Evolutionary conservation across 202 grass and related monocot species (phyloP).

Genomic region (Dendrocalamus latiflorus): DNA sequence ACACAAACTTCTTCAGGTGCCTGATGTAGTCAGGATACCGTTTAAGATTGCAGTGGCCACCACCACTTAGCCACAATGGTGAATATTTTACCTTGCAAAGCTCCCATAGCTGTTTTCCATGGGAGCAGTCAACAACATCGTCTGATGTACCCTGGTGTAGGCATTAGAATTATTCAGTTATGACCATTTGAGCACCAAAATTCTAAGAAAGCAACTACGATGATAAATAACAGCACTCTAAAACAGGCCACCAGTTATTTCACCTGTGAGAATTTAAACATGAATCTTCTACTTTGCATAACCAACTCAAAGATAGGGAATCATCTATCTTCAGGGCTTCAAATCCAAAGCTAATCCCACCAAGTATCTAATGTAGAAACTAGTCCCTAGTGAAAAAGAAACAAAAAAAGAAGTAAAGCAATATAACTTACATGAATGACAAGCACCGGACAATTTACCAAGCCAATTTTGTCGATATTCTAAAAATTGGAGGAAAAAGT

Average conservation of each 20-base stretch:
- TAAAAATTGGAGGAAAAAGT: conserved; percentile 25
- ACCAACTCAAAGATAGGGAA: background rate
- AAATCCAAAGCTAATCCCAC: background rate
- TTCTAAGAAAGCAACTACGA: background rate
- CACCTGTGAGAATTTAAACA: background rate
- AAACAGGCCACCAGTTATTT: background rate
- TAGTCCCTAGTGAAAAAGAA: background rate
- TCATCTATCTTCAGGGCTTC: background rate
- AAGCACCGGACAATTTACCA: conserved; percentile 78
- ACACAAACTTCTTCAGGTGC: conserved; percentile 86
- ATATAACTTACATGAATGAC: conserved; percentile 78
- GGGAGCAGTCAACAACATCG: conserved; percentile 82
- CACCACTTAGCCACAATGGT: conserved; percentile 77
- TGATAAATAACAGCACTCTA: conserved; percentile 8
- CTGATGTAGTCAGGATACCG: conserved; percentile 76
- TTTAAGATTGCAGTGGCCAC: conserved; percentile 89
- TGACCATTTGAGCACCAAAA: background rate
- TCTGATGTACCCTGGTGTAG: conserved; percentile 73
- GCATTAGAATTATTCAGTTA: conserved; percentile 34
- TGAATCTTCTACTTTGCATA: background rate
- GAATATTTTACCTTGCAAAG: conserved; percentile 89
- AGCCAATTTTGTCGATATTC: conserved; percentile 80
- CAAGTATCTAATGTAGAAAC: background rate
- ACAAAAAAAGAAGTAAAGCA: background rate
- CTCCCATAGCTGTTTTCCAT: conserved; percentile 83